Percentiles rank a stretch among this genome's conserved stretches.
These are phyloP conservation scores for Aspergillus costaricaensis DNA, from an alignment of 2,329 filamentous ascomycete genomes.

Conservation along the genomic window DNA sequence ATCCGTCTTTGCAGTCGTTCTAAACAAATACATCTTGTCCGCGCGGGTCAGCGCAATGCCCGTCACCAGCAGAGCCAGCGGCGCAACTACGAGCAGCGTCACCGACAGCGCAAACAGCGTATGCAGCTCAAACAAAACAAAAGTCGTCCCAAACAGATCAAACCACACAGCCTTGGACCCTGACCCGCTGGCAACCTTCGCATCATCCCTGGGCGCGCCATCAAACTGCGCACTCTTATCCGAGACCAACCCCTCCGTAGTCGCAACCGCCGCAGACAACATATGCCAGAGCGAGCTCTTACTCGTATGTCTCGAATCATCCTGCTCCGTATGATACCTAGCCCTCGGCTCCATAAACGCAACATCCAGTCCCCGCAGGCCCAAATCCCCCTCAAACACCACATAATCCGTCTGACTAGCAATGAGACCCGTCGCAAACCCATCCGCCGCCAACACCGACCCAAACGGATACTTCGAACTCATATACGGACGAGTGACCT, in stretches of 20 bases:
- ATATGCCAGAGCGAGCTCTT: constrained; percentile 82
- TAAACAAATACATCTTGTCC: constrained; percentile 89
- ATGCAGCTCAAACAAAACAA: constrained; percentile 76
- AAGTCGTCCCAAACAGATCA: constrained; percentile 78
- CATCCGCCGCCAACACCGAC: constrained; percentile 77
- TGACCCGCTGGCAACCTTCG: constrained; percentile 66
- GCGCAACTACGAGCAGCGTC: constrained; percentile 76
- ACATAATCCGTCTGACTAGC: constrained; percentile 87
- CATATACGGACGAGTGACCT: constrained; percentile 79
- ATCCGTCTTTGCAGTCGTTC: constrained; percentile 63
- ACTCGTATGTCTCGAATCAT: constrained; percentile 75
- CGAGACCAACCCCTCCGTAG: constrained; percentile 69
- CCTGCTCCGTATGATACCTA: constrained; percentile 87
- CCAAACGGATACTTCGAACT: constrained; percentile 76
- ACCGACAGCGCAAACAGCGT: constrained; percentile 88
- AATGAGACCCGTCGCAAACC: constrained; percentile 76
- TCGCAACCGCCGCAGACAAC: constrained; percentile 79
- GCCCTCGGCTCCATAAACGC: constrained; percentile 86
- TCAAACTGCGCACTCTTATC: constrained; percentile 69
- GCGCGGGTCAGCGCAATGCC: constrained; percentile 67
- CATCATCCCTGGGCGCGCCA: constrained; percentile 57
- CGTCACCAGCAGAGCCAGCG: constrained; percentile 69
- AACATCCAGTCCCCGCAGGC: constrained; percentile 84
- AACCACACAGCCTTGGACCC: constrained; percentile 84
- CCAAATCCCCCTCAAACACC: constrained; percentile 74